A percentile compares a stretch with the other conserved stretches of the same genome.
phyloP scores from a whole-genome alignment of 2,329 filamentous ascomycete species.

The Pseudopyrenochaeta lycopersici region DNA sequence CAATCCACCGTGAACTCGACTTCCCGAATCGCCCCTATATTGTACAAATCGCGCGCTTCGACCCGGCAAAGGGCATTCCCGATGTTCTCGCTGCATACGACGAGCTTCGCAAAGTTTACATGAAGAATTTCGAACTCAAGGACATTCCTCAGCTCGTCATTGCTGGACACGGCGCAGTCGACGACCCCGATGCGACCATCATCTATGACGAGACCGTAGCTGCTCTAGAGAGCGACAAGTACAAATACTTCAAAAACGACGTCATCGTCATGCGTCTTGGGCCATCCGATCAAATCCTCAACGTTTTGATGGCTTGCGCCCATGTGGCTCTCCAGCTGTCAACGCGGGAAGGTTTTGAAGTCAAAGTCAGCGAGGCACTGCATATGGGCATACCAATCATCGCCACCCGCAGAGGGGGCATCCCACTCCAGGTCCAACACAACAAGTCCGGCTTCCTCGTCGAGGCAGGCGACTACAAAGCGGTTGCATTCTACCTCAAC shows the following conservation, averaged over 20 bases:
- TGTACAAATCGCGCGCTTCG: constrained; percentile 81
- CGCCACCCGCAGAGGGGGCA: constrained; percentile 78
- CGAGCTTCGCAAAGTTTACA: constrained; percentile 71
- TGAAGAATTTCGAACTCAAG: constrained; percentile 58
- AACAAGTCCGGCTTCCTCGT: constrained; percentile 78
- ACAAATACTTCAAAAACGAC: constrained; percentile 59
- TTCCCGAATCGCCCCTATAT: constrained; percentile 75
- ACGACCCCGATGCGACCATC: constrained; percentile 78
- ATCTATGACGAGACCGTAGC: constrained; percentile 77
- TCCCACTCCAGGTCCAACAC: constrained; percentile 79
- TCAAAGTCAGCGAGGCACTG: constrained; percentile 84
- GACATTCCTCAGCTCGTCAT: constrained; percentile 76
- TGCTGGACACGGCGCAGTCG: constrained; percentile 80
- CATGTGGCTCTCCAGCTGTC: constrained; percentile 81
- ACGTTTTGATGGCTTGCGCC: constrained; percentile 76
- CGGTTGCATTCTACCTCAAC: constrained; percentile 73
- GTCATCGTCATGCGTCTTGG: constrained; percentile 80
- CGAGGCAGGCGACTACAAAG: constrained; percentile 72
- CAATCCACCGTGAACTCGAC: constrained; percentile 67
- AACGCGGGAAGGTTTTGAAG: constrained; percentile 83
- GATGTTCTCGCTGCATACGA: constrained; percentile 80
- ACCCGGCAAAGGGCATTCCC: constrained; percentile 83
- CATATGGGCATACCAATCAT: constrained; percentile 83
- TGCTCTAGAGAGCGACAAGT: constrained; percentile 69
- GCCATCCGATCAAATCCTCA: constrained; percentile 81